Conservation (phyloP, 1,284 basidiomycete species). For the Caloboletus inedulis region DNA sequence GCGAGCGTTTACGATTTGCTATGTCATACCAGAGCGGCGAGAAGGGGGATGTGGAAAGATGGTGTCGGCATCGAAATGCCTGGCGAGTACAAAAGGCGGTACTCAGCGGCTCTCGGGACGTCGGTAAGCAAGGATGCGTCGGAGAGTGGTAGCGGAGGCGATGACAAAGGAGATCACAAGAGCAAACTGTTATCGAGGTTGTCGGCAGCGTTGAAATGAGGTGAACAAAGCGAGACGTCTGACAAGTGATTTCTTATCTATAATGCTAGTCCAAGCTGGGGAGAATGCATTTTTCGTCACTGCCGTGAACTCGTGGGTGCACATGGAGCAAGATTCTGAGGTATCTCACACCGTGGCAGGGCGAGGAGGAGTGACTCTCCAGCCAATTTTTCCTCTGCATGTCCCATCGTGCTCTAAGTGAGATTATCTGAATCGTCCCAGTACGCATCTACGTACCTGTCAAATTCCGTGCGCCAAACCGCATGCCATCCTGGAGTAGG, state of each 20-base stretch:
- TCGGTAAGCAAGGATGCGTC: neutral
- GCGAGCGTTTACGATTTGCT: neutral
- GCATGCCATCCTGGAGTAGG: no score
- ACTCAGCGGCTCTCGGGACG: conserved; percentile 36
- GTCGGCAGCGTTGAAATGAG: conserved; percentile 8
- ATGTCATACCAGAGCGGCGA: conserved; percentile 42
- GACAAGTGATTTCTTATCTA: neutral
- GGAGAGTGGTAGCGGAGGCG: neutral
- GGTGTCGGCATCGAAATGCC: conserved; percentile 63
- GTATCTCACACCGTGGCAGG: no score
- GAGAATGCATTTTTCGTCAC: neutral
- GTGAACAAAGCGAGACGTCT: neutral
- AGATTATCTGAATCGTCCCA: no score
- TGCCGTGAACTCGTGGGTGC: neutral
- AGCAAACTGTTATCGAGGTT: conserved; percentile 10
- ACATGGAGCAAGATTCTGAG: no score
- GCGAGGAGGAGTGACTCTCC: no score
- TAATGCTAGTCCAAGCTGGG: neutral
- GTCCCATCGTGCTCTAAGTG: no score
- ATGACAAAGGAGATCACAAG: neutral
- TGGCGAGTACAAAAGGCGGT: conserved; percentile 74
- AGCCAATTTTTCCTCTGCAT: no score
- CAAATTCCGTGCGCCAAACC: no score
- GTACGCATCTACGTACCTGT: no score
- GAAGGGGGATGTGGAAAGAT: conserved; percentile 70